These are phyloP conservation scores for Epicoccum sorghinum DNA, from an alignment of 2,329 filamentous ascomycete species.

Conservation along the genomic window DNA sequence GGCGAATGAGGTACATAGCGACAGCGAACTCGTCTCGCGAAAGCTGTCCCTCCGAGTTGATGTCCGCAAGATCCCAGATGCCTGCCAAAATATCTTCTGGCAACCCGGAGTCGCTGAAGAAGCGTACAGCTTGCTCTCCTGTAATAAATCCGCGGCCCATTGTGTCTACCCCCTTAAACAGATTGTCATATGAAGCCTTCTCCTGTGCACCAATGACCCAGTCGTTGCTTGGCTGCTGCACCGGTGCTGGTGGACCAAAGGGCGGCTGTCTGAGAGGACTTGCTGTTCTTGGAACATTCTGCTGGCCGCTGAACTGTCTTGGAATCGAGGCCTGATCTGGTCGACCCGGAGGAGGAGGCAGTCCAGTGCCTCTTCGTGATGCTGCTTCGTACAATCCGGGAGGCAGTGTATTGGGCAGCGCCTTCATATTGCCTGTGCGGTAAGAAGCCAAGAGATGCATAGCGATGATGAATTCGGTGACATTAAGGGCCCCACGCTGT, in stretches of 20 bases:
- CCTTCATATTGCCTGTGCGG: constrained; percentile 81
- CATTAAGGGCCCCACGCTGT: constrained; percentile 83
- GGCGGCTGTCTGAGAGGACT: constrained; percentile 61
- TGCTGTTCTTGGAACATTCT: constrained; percentile 58
- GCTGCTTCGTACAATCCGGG: constrained; percentile 90
- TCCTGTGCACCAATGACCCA: constrained; percentile 86
- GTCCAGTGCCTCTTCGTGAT: constrained; percentile 61
- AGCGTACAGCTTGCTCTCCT: constrained; percentile 91
- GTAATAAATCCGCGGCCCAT: constrained; percentile 81
- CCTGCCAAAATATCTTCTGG: constrained; percentile 88
- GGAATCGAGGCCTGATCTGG: constrained; percentile 70
- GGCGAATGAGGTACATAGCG: constrained; percentile 94
- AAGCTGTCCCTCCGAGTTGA: constrained; percentile 85
- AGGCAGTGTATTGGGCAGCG: constrained; percentile 79
- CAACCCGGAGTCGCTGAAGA: constrained; percentile 90
- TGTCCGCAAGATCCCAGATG: constrained; percentile 96
- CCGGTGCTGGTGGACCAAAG: constrained; percentile 56
- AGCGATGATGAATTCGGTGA: constrained; percentile 94
- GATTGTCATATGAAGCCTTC: constrained; percentile 84
- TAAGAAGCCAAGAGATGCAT: constrained; percentile 96
- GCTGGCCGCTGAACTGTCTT: constrained; percentile 77
- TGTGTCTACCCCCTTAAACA: constrained; percentile 85
- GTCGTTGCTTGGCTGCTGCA: constrained; percentile 65
- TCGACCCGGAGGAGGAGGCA: constrained; percentile 50
- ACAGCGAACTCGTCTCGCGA: constrained; percentile 93